A percentile compares a stretch with the other conserved stretches of the same genome.
Evolutionary conservation across 768 basidiomycete species (phyloP).

Genomic region (Obba rivulosa): DNA sequence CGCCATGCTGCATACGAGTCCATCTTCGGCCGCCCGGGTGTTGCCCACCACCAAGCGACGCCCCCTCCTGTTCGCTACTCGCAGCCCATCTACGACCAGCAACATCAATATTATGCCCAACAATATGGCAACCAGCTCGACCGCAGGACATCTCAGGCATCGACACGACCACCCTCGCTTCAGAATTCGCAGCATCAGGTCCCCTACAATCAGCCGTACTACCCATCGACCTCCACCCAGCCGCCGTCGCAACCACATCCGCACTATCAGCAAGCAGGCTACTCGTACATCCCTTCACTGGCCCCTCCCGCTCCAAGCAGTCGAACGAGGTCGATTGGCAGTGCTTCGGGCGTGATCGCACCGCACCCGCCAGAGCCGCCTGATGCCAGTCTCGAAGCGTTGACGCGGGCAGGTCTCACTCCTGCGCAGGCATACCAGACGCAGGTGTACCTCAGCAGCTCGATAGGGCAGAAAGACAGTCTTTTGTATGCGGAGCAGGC

Average conservation of each 20-base stretch:
- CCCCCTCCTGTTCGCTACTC: conserved; percentile 27
- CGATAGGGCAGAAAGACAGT: conserved; percentile 29
- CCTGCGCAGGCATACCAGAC: conserved; percentile 80
- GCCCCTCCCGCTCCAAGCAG: conserved; percentile 36
- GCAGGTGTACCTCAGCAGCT: conserved; percentile 54
- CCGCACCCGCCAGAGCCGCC: conserved; percentile 46
- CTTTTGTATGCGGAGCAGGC: conserved; percentile 23
- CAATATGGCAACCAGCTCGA: conserved; percentile 30
- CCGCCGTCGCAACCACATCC: conserved; percentile 17
- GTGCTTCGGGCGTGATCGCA: conserved; percentile 39
- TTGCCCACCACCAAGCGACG: conserved; percentile 40
- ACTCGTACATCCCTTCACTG: conserved; percentile 24
- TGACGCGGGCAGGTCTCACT: conserved; percentile 51
- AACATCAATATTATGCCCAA: conserved; percentile 21
- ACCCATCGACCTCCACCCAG: conserved; percentile 28
- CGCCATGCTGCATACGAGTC: conserved; percentile 79
- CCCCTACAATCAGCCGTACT: conserved; percentile 36
- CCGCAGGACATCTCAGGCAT: conserved; percentile 42
- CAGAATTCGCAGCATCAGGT: conserved; percentile 17
- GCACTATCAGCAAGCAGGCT: conserved; percentile 18
- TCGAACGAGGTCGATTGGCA: conserved; percentile 48
- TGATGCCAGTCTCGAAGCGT: conserved; percentile 39
- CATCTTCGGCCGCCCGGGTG: conserved; percentile 78
- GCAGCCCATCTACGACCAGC: conserved; percentile 27
- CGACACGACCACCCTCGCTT: conserved; percentile 30